Base-by-base conservation (phyloP, 176 grass and related monocot genomes). In the Melocanna baccifera region DNA sequence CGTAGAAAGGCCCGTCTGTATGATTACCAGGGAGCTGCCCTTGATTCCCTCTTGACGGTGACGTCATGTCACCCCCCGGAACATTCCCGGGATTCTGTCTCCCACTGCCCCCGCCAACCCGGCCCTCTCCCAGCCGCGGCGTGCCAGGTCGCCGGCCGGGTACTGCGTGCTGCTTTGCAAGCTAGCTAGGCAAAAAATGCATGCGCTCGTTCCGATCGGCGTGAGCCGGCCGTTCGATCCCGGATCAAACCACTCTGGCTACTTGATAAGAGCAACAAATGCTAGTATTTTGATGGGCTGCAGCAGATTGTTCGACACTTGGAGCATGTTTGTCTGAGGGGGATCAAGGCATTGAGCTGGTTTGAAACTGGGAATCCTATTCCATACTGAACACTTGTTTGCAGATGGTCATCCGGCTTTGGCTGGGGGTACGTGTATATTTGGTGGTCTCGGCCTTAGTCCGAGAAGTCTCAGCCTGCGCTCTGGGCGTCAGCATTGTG, bases 31-130 rank as follows among this genome's bases (percentile, higher is more conserved):
- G 42, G 59, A 37, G 48, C 20, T 28, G 36, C 78, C 65, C 82
- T 86, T 48, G 34, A 81, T 86, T 68, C 43, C 57, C 8, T 32
- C 26, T 1, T 1, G 43, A 0, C 14, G 22, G 41, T 90, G 89
- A 90, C 84, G 89, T 90, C 80, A 90, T 75, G 88, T 57, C 78
- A 48, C 39, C 45, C 15, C 40, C 25, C 80, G 61, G 70, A 39
- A 79, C 88, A 90, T 87, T 83, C 85, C 84, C 62, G 75, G 85
- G 89, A 91, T 80, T 84, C 84, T 91, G 85, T 72, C 62, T 37
- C 84, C 79, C 59, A 48, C 48, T 13, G 46, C 26, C 20, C 37
- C 84, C 37, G 23, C 32, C 82, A 55, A 0, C 12, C 14, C 66
- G 56, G 58, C 15, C 66, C 83, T 10, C 32, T 69, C 80, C 47